These are phyloP conservation scores for Pistacia atlantica DNA, from an alignment of 345 rosid species.

Conservation along the genomic window DNA sequence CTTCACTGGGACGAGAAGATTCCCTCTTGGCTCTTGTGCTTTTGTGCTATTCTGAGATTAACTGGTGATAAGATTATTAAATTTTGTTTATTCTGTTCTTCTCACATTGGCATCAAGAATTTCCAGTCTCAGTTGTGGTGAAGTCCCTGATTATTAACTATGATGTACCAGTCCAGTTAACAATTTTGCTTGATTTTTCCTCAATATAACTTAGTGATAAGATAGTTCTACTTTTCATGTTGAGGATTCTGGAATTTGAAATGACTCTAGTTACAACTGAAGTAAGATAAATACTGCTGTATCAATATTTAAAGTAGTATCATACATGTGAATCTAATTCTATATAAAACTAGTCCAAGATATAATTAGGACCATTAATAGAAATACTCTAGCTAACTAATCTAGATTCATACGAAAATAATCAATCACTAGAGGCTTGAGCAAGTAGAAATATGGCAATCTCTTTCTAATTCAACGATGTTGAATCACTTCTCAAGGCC, in stretches of 20 bases:
- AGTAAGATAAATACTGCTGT: background rate
- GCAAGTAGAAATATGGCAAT: background rate
- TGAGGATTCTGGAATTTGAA: background rate
- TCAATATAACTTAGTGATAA: background rate
- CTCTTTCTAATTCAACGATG: background rate
- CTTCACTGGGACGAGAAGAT: background rate
- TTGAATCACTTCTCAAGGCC: background rate
- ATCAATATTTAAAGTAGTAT: background rate
- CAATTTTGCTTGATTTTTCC: too few relatives aligned
- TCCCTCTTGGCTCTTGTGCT: background rate
- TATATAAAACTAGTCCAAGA: background rate
- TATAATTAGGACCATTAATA: too few relatives aligned
- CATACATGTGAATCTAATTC: background rate
- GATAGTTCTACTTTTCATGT: background rate
- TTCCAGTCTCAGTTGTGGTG: too few relatives aligned
- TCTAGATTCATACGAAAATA: background rate
- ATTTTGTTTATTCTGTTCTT: too few relatives aligned
- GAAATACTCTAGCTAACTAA: background rate
- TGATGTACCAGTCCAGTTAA: too few relatives aligned
- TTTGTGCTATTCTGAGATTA: background rate
- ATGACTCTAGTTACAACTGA: background rate
- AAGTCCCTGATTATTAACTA: too few relatives aligned
- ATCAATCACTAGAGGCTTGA: background rate
- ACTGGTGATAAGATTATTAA: too few relatives aligned
- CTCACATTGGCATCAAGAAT: too few relatives aligned